Conservation (phyloP, 805 yeast species). For the Yarrowia divulgata region DNA sequence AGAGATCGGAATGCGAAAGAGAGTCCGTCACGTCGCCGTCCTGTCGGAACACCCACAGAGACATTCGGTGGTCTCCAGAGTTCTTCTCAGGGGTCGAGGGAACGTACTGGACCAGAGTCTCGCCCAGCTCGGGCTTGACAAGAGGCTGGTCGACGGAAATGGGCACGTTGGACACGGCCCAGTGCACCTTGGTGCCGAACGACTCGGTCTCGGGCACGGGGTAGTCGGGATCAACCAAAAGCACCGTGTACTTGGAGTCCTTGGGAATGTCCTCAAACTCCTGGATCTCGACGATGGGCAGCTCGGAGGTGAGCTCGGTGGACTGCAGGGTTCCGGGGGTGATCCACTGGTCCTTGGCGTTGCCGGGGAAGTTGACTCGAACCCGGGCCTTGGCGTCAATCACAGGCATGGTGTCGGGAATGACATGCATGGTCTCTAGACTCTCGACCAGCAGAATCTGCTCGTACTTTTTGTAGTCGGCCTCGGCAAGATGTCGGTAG, state of each 20-base stretch:
- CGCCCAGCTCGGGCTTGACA: slow-evolving; percentile 49
- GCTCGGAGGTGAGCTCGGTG: slow-evolving; percentile 71
- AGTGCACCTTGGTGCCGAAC: slow-evolving; percentile 73
- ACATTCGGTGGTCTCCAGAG: slow-evolving; percentile 78
- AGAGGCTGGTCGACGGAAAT: slow-evolving; percentile 56
- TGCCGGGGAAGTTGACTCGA: slow-evolving; percentile 74
- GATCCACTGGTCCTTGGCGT: slow-evolving; percentile 64
- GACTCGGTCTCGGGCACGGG: slow-evolving; percentile 78
- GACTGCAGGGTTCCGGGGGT: slow-evolving; percentile 81
- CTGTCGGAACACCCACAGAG: slow-evolving; percentile 92
- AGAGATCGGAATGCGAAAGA: slow-evolving; percentile 55
- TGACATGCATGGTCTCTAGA: slow-evolving; percentile 79
- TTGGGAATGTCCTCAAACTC: slow-evolving; percentile 65
- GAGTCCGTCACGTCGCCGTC: slow-evolving; percentile 39
- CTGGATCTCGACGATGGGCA: slow-evolving; percentile 79
- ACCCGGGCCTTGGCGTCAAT: slow-evolving; percentile 81
- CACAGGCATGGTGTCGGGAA: slow-evolving; percentile 95
- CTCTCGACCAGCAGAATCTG: slow-evolving; percentile 90
- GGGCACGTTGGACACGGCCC: slow-evolving; percentile 75
- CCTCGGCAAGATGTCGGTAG: slow-evolving; percentile 70
- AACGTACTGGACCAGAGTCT: slow-evolving; percentile 63
- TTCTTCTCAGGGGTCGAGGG: slow-evolving; percentile 94
- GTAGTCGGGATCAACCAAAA: slow-evolving; percentile 89
- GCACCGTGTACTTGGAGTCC: slow-evolving; percentile 70
- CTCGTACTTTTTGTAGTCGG: slow-evolving; percentile 74